phyloP scores from a whole-genome alignment of 2,329 filamentous ascomycete species.

The Fusarium nygamai region DNA sequence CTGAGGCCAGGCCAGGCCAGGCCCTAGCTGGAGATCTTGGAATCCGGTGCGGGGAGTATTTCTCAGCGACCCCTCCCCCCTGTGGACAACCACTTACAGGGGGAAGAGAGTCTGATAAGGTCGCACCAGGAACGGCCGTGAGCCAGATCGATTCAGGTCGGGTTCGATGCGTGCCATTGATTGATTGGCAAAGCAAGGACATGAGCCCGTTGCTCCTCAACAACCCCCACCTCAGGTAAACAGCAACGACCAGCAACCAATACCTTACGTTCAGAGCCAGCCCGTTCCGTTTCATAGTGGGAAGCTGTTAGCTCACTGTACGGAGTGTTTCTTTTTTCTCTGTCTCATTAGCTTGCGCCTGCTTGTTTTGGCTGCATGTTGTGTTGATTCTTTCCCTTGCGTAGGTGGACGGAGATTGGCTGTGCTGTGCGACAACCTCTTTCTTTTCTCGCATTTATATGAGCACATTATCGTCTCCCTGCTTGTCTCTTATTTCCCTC shows the following conservation, averaged over 20 bases:
- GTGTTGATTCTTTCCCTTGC: slow-evolving; percentile 29
- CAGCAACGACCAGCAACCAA: slow-evolving; percentile 20
- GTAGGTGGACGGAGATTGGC: slow-evolving; percentile 28
- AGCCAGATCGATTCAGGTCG: slow-evolving; percentile 26
- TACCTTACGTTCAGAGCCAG: not conserved
- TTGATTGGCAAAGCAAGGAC: slow-evolving; percentile 28
- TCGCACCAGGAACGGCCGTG: slow-evolving; percentile 37
- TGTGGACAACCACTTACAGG: slow-evolving; percentile 24
- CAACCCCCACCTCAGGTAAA: slow-evolving; percentile 40
- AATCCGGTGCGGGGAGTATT: slow-evolving; percentile 25
- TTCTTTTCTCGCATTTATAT: slow-evolving; percentile 24
- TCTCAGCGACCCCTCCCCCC: slow-evolving; percentile 17
- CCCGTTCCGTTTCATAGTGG: slow-evolving; percentile 19
- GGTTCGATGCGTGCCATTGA: slow-evolving; percentile 19
- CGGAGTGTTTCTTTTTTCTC: not conserved
- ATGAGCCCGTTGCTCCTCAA: slow-evolving; percentile 39
- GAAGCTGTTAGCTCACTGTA: slow-evolving; percentile 18
- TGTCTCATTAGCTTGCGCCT: slow-evolving; percentile 17
- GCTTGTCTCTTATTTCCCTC: not conserved
- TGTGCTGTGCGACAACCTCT: slow-evolving; percentile 24
- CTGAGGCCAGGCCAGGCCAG: slow-evolving; percentile 5
- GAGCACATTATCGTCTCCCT: slow-evolving; percentile 15
- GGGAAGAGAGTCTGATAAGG: slow-evolving; percentile 16
- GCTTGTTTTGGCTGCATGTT: slow-evolving; percentile 32
- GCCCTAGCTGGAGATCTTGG: slow-evolving; percentile 8